phyloP scores from a whole-genome alignment of 768 basidiomycete species.

The Daedaleopsis nitida region DNA sequence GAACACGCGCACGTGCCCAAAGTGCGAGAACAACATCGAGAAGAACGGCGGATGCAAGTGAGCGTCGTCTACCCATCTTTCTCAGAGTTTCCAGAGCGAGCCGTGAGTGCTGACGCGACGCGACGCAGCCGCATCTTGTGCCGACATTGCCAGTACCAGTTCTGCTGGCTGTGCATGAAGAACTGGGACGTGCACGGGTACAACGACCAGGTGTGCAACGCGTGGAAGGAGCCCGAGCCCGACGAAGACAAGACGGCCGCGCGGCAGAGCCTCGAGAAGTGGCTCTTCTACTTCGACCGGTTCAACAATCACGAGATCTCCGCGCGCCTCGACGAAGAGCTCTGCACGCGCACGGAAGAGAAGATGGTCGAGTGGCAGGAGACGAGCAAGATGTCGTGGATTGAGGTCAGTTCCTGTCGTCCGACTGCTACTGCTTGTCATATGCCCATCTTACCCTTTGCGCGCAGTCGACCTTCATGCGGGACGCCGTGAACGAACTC shows the following conservation, averaged over 20 bases:
- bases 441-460: not conserved
- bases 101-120: not conserved
- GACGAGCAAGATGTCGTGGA: constrained; percentile 91
- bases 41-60: constrained; percentile 99
- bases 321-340: constrained; percentile 87
- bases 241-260: constrained; percentile 40
- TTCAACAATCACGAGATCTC: constrained; percentile 99
- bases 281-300: constrained; percentile 84
- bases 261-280: constrained; percentile 30
- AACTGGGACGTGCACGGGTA: constrained; percentile 23
- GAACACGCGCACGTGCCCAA: constrained; percentile 95
- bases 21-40: constrained; percentile 97
- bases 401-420: constrained; percentile 62
- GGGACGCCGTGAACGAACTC: constrained; percentile 92
- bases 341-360: constrained; percentile 94
- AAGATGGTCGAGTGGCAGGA: constrained; percentile 99
- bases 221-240: constrained; percentile 81
- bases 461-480: constrained; percentile 72
- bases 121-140: constrained; percentile 91
- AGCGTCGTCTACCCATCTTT: constrained; percentile 38
- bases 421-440: not conserved
- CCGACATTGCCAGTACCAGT: constrained; percentile 96
- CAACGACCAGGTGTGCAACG: constrained; percentile 35
- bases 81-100: too few relatives aligned
- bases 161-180: constrained; percentile 99